A percentile compares a stretch with the other conserved stretches of the same genome.
Evolutionary conservation across 2,329 filamentous ascomycete species (phyloP).

Genomic region (Alternaria hordeiaustralica): DNA sequence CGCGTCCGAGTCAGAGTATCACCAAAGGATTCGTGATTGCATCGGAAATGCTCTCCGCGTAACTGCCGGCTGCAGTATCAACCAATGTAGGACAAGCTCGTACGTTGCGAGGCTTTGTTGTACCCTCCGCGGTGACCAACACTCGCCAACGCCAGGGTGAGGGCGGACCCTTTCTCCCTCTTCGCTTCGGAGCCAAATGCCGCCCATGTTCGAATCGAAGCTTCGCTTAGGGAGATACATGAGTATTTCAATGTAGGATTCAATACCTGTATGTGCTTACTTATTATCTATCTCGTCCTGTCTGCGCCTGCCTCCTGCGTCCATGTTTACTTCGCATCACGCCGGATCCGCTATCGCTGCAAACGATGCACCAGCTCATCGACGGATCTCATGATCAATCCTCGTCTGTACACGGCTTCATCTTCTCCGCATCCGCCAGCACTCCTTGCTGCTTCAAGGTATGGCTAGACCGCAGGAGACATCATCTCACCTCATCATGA

Average conservation of each 20-base stretch:
- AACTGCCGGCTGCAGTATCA: background rate
- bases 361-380: background rate
- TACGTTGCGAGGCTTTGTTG: background rate
- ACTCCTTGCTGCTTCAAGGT: background rate
- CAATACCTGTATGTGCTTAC: background rate
- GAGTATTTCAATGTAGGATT: background rate
- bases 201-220: background rate
- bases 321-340: background rate
- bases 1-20: background rate
- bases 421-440: background rate
- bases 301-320: background rate
- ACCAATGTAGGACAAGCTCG: background rate
- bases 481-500: background rate
- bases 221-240: background rate
- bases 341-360: background rate
- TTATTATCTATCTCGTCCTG: background rate
- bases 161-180: background rate
- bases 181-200: background rate
- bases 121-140: background rate
- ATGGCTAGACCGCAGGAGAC: background rate
- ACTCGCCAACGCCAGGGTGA: background rate
- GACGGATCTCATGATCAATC: background rate
- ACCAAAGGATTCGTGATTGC: background rate
- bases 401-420: background rate
- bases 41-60: background rate